Percentiles rank a stretch among this genome's conserved stretches.
phyloP scores from a whole-genome alignment of 2,329 filamentous ascomycete genomes.

The Cercospora sp. region DNA sequence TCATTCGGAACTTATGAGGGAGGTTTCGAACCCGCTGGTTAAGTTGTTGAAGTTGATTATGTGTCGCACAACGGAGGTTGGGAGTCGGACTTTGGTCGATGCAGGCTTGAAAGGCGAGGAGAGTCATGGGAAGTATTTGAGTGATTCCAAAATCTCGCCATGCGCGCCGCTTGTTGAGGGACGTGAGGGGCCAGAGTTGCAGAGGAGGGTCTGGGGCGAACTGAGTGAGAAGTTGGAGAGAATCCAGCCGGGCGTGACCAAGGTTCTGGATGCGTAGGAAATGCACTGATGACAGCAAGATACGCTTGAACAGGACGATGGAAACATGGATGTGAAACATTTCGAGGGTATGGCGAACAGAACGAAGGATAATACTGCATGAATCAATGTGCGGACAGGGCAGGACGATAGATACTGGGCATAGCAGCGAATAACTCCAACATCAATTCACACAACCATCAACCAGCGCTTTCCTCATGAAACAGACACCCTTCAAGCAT shows the following conservation, averaged over 20 bases:
- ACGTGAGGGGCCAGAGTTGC: constrained; percentile 40
- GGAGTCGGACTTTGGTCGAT: constrained; percentile 44
- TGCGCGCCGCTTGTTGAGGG: constrained; percentile 41
- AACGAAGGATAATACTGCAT: not conserved
- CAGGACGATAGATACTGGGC: not conserved
- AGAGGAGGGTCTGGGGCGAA: constrained; percentile 45
- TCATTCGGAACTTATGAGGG: constrained; percentile 48
- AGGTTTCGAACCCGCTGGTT: constrained; percentile 17
- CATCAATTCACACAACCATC: not conserved
- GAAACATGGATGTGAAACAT: not conserved
- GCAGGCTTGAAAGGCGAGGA: constrained; percentile 40
- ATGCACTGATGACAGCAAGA: not conserved
- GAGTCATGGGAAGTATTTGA: constrained; percentile 46
- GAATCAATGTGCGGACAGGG: not conserved
- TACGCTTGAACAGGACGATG: not conserved
- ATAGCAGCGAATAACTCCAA: not conserved
- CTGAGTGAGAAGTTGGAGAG: constrained; percentile 42
- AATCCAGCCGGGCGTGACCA: constrained; percentile 39
- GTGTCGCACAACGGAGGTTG: constrained; percentile 43
- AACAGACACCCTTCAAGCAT: not conserved
- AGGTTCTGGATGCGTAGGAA: constrained; percentile 21
- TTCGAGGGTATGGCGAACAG: not conserved
- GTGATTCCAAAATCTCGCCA: constrained; percentile 33
- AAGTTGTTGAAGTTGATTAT: constrained; percentile 28
- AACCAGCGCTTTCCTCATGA: not conserved